phyloP scores from a whole-genome alignment of 805 yeast species.

The Pichia californica region DNA sequence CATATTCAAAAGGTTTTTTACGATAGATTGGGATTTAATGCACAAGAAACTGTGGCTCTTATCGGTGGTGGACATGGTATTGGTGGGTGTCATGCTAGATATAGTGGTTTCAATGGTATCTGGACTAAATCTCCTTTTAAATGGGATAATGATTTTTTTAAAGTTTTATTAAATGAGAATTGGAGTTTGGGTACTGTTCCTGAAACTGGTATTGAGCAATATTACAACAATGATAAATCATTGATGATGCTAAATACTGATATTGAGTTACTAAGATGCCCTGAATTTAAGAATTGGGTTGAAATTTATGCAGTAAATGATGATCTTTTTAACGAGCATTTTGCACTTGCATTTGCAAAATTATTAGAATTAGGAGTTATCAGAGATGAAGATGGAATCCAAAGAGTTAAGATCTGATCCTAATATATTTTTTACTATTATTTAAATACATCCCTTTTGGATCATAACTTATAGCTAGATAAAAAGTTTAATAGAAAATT shows the following conservation, averaged over 20 bases:
- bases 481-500: neutral
- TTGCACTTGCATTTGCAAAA: conserved; percentile 60
- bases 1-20: conserved; percentile 59
- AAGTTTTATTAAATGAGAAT: conserved; percentile 44
- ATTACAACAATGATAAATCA: conserved; percentile 28
- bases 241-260: conserved; percentile 89
- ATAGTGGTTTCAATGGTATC: conserved; percentile 43
- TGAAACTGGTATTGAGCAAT: conserved; percentile 37
- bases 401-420: conserved; percentile 22
- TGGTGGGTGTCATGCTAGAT: conserved; percentile 64
- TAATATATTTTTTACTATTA: conserved; percentile 4
- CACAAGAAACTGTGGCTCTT: conserved; percentile 66
- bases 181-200: conserved; percentile 33
- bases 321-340: conserved; percentile 54
- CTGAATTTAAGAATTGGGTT: conserved; percentile 53
- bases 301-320: conserved; percentile 63
- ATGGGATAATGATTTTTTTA: conserved; percentile 40
- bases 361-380: conserved; percentile 43
- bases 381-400: conserved; percentile 29
- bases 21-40: conserved; percentile 58
- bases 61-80: conserved; percentile 74
- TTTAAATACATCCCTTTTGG: too few relatives aligned
- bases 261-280: conserved; percentile 54
- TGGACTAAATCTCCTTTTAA: conserved; percentile 38
- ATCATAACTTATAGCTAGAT: conserved; percentile 1